Base-by-base conservation (phyloP, 441 rosid genomes). In the Pelargonium cotyledonis region DNA sequence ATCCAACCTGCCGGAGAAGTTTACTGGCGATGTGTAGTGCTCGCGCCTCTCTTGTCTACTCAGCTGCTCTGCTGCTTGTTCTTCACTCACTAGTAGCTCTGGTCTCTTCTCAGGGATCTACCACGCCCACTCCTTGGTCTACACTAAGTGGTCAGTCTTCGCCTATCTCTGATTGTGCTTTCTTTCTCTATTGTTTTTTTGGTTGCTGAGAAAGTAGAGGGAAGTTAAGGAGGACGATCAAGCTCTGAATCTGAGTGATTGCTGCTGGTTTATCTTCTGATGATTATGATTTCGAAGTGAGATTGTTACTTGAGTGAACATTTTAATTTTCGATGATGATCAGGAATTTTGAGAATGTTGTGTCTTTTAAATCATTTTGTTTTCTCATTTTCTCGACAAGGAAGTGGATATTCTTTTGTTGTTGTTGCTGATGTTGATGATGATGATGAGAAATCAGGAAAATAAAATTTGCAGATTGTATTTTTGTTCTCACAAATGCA, bases 51-150 rank as follows among this genome's bases (percentile, higher is more conserved):
- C 72, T 63, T 73, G 70, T 73, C 67, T 77, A 63, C 76, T 76
- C 44, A 65, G 68, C 79, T 70, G 57, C 84, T 74, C 71, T 61
- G 10, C 23, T 74, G 60, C 40, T 65, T 60, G 70, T 78, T 66
- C 77, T 76, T 67, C 79, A 82, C 29, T 76, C 82, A 2, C 67
- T 66, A 29, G 16, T 82, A 71, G 81, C 81, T 78, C 75, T 76
- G 43, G 85, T 86, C 75, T 76, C 78, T 65, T 92, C 89, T 85
- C 89, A 83, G 82, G 79, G 88, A 88, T 84, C 97, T 81, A 64
- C 74, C 47, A 18, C 67, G 15, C 75, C 73, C 62, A 69, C 44
- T 60, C 55, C 40, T 21, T 91, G 92, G 95, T 74, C 72, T 49
- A 91, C 97, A 18, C 86, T 88, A 41, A 76, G 31, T 46, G 95